phyloP scores from a whole-genome alignment of 345 rosid species.

The Pseudoturritis turrita region DNA sequence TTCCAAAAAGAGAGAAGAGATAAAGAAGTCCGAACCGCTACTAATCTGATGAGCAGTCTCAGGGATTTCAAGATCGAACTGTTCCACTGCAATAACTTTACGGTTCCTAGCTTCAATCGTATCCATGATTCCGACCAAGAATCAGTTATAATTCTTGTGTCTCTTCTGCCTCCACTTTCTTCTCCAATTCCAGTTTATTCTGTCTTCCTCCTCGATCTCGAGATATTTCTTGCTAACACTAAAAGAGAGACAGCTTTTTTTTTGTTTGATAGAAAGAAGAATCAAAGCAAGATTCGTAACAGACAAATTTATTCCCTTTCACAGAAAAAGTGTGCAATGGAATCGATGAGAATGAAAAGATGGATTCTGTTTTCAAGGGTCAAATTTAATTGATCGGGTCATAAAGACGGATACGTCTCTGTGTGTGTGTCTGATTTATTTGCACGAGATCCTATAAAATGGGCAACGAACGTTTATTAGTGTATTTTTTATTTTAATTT shows the following conservation, averaged over 20 bases:
- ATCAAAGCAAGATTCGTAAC: neutral
- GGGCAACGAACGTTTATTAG: neutral
- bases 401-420: conserved; percentile 18
- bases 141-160: neutral
- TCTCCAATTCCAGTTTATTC: neutral
- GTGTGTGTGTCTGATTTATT: neutral
- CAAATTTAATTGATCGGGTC: conserved; percentile 10
- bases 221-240: neutral
- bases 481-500: neutral
- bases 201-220: neutral
- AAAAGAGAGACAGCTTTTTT: conserved; percentile 29
- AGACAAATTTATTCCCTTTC: neutral
- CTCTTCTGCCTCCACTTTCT: conserved; percentile 3
- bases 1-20: neutral
- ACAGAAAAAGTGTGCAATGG: conserved; percentile 10
- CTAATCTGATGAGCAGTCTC: conserved; percentile 92
- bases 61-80: conserved; percentile 42
- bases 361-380: conserved; percentile 9
- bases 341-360: conserved; percentile 15
- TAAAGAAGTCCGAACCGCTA: conserved; percentile 40
- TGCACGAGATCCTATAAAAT: conserved; percentile 16
- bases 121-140: conserved; percentile 28
- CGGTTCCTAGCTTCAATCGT: conserved; percentile 9
- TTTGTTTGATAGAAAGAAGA: neutral
- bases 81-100: conserved; percentile 32